Conservation (phyloP, 2,329 filamentous ascomycete species). For the Fusarium nisikadoi region DNA sequence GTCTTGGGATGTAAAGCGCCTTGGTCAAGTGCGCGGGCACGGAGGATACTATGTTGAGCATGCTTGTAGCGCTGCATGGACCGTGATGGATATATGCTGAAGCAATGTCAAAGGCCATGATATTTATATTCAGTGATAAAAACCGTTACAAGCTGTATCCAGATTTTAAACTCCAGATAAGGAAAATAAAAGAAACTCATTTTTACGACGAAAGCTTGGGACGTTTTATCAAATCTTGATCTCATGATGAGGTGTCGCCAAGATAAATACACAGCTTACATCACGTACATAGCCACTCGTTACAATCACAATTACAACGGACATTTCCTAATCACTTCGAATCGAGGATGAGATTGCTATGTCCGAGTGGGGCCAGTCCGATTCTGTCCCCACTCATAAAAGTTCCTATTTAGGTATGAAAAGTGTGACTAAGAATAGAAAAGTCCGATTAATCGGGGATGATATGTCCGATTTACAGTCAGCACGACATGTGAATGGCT, state of each 20-base stretch:
- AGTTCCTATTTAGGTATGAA: not conserved
- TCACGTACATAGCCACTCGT: not conserved
- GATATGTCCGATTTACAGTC: not conserved
- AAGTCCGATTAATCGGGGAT: not conserved
- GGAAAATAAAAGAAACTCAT: not conserved
- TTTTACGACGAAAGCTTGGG: not conserved
- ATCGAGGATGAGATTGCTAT: not conserved
- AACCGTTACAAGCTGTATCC: not conserved
- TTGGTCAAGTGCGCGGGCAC: not conserved
- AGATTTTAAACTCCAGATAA: not conserved
- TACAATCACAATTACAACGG: not conserved
- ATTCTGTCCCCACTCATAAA: not conserved
- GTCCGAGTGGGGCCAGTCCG: conserved; percentile 4
- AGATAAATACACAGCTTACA: not conserved
- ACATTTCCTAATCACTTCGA: not conserved
- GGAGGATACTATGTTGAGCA: conserved; percentile 1
- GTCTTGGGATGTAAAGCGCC: conserved; percentile 7
- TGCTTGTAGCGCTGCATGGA: not conserved
- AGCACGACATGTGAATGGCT: not conserved
- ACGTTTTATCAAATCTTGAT: not conserved
- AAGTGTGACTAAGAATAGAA: not conserved
- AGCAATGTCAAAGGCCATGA: not conserved
- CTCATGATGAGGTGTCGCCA: not conserved
- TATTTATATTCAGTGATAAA: not conserved
- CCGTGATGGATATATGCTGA: not conserved